A percentile compares a stretch with the other conserved stretches of the same genome.
phyloP scores from a whole-genome alignment of 2,329 filamentous ascomycete species.

The Arthroderma uncinatum region DNA sequence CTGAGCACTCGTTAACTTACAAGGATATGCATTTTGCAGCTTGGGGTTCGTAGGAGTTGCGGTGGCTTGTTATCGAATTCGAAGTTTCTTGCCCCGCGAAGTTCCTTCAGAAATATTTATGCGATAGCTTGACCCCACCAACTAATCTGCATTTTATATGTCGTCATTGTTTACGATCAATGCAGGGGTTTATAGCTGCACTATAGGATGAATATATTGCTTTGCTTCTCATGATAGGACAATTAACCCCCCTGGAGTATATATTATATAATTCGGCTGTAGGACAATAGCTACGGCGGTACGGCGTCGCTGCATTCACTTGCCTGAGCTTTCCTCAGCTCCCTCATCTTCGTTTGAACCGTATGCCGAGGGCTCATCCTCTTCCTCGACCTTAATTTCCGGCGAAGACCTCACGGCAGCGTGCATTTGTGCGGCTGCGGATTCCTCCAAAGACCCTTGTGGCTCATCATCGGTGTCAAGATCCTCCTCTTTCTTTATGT shows the following conservation, averaged over 20 bases:
- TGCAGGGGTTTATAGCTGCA: not conserved
- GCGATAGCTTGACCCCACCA: not conserved
- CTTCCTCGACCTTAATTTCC: slow-evolving; percentile 7
- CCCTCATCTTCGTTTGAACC: slow-evolving; percentile 9
- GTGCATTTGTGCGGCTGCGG: too few relatives aligned
- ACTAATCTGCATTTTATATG: not conserved
- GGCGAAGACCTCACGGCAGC: not conserved
- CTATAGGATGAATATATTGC: not conserved
- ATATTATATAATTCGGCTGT: not conserved
- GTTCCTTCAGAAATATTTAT: not conserved
- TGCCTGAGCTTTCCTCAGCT: not conserved
- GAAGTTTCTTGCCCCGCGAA: not conserved
- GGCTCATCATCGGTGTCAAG: not conserved
- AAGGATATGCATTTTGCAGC: slow-evolving; percentile 40
- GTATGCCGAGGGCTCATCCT: not conserved
- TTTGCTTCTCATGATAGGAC: not conserved
- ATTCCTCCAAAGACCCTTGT: not conserved
- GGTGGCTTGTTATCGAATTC: not conserved
- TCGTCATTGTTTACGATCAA: not conserved
- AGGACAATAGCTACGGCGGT: not conserved
- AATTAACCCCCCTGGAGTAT: not conserved
- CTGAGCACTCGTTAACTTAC: slow-evolving; percentile 26
- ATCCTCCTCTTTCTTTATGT: slow-evolving; percentile 8
- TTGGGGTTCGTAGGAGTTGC: not conserved
- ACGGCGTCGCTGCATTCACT: not conserved